Base-by-base conservation (phyloP, 176 grass and related monocot species). In the Saccharum officinarum region DNA sequence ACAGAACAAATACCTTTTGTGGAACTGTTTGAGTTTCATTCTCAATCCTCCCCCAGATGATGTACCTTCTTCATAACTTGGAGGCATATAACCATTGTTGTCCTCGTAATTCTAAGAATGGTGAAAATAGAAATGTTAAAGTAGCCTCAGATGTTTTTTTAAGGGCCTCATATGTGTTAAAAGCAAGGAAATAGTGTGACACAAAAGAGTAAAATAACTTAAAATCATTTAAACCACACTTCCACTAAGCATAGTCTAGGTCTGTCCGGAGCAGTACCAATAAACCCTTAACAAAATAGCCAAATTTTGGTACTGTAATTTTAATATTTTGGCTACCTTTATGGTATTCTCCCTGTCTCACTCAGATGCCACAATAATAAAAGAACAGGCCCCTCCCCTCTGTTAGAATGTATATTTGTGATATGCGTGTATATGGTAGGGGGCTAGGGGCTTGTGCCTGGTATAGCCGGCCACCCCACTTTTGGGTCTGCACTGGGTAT, bases 21-120 rank as follows among this genome's bases (percentile, higher is more conserved):
- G 97, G 72, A 98, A 94, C 76, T 98, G 93, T 79, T 95, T 98
- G 14, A 98, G 97, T 83, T 92, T 98, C 86, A 92, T 95, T 83
- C 92, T 95, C 36, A 98, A 85, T 41, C 90, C 92, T 78, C 91
- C 94, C 59, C 92, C 86, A 72, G 93, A 98, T 5, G 97, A 96
- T 52, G 81, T 85, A 62, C 91, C 93, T 81, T 95, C 95, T 65
- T 98, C 91, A 70, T 83, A 94, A 81, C 83, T 83, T 1, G 97
- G 93, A 41, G 91, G 89, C 40, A 92, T 78, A 71, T 98, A 98
- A 59, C 93, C 91, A 82, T 89, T 93, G 79, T 92, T 88, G 41
- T 95, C 92, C 17, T 92, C 93, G 4, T 89, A 95, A 65, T 49
- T 89, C 93, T 98, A 81, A 71, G 54, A 87, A 77, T 80, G 26